phyloP scores from a whole-genome alignment of 129 eudicot species.

The Lactuca saligna region DNA sequence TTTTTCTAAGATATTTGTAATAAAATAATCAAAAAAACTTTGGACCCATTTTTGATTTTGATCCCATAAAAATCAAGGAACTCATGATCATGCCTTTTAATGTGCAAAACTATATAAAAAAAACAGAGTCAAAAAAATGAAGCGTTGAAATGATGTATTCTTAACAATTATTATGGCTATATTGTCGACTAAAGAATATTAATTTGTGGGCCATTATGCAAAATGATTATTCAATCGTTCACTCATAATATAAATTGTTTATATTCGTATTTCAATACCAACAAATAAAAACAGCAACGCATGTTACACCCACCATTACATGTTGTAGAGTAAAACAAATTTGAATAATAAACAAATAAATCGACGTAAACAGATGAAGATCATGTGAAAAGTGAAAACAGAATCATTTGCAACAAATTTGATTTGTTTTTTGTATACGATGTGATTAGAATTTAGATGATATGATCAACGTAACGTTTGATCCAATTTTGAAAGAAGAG shows the following conservation, averaged over 20 bases:
- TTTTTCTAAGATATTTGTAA: too few species aligned
- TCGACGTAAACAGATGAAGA: conserved; percentile 21
- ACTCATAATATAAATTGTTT: neutral
- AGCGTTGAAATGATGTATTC: neutral
- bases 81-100: conserved; percentile 3
- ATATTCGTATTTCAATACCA: conserved; percentile 10
- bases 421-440: neutral
- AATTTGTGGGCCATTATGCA: conserved; percentile 12
- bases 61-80: conserved; percentile 6
- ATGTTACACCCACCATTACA: conserved; percentile 21
- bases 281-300: conserved; percentile 34
- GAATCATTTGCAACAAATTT: neutral
- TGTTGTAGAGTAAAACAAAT: conserved; percentile 19
- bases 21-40: too few species aligned
- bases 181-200: neutral
- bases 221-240: conserved; percentile 18
- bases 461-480: neutral
- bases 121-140: neutral
- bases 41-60: neutral
- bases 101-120: neutral
- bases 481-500: neutral
- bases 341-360: conserved; percentile 3
- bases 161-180: neutral
- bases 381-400: conserved; percentile 21
- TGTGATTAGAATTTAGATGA: neutral